These are phyloP conservation scores for Xylariaceae sp. DNA, from an alignment of 2,329 filamentous ascomycete genomes.

Conservation along the genomic window DNA sequence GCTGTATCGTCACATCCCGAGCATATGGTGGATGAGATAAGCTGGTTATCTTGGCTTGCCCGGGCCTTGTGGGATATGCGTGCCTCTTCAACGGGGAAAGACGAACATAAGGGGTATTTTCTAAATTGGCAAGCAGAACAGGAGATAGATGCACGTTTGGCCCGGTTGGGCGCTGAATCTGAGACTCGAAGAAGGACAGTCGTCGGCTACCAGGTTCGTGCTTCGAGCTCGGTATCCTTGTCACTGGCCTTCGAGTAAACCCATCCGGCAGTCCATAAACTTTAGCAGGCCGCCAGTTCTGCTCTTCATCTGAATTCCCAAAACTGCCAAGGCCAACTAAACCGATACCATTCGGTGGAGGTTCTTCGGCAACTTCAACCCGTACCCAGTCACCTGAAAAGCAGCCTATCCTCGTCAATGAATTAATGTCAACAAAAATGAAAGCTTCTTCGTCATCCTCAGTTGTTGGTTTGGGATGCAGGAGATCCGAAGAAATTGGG, in stretches of 20 bases:
- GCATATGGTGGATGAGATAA: slow-evolving; percentile 56
- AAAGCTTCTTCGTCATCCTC: slow-evolving; percentile 85
- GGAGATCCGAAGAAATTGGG: slow-evolving; percentile 68
- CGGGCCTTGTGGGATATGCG: slow-evolving; percentile 46
- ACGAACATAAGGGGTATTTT: slow-evolving; percentile 72
- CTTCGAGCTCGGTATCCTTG: slow-evolving; percentile 55
- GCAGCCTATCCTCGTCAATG: slow-evolving; percentile 84
- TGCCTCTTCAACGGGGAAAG: slow-evolving; percentile 64
- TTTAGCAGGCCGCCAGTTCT: slow-evolving; percentile 76
- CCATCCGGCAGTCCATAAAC: slow-evolving; percentile 85
- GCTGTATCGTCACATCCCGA: slow-evolving; percentile 78
- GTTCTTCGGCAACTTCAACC: slow-evolving; percentile 72
- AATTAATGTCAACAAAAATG: slow-evolving; percentile 84
- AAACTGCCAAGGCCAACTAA: slow-evolving; percentile 66
- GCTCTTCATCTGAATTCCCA: slow-evolving; percentile 56
- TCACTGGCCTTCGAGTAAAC: slow-evolving; percentile 58
- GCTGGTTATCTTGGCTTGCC: slow-evolving; percentile 53
- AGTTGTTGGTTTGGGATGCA: slow-evolving; percentile 75
- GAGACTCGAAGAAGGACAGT: slow-evolving; percentile 64
- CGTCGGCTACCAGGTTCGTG: slow-evolving; percentile 45
- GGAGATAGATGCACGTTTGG: slow-evolving; percentile 75
- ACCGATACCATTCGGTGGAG: slow-evolving; percentile 62
- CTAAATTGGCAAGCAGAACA: slow-evolving; percentile 80
- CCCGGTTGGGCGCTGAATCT: slow-evolving; percentile 56
- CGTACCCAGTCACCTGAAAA: slow-evolving; percentile 98